A percentile compares a stretch with the other conserved stretches of the same genome.
Conservation (phyloP, 352 stramenopile species). For the Globisporangium megalacanthum region DNA sequence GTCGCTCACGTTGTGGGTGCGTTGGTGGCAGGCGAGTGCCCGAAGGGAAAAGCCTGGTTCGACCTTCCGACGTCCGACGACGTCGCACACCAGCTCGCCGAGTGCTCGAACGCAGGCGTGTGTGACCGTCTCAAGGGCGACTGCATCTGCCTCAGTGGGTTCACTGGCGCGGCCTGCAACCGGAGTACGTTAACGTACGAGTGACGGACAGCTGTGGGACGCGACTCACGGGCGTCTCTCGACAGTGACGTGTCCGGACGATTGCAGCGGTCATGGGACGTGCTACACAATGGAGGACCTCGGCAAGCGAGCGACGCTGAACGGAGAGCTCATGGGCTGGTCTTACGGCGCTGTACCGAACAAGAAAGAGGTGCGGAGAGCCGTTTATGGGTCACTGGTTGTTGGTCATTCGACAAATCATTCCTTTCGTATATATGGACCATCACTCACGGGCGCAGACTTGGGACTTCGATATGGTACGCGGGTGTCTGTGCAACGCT, state of each 20-base stretch:
- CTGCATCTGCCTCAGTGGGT: constrained; percentile 53
- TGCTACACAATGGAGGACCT: constrained; percentile 83
- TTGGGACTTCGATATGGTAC: constrained; percentile 87
- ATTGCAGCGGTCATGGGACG: constrained; percentile 77
- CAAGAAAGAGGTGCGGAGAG: constrained; percentile 41
- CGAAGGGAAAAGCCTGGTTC: constrained; percentile 68
- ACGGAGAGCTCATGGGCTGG: constrained; percentile 49
- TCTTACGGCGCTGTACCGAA: constrained; percentile 68
- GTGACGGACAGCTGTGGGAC: too few species aligned
- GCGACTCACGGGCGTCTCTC: background rate
- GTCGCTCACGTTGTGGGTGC: background rate
- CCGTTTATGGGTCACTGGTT: background rate
- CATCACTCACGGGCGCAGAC: constrained; percentile 16
- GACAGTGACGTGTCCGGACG: constrained; percentile 51
- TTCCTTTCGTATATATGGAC: background rate
- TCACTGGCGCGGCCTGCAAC: constrained; percentile 70
- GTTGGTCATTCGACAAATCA: too few species aligned
- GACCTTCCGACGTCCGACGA: constrained; percentile 41
- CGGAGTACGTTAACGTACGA: constrained; percentile 25
- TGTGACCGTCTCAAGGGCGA: constrained; percentile 70
- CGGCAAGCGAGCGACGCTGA: constrained; percentile 37
- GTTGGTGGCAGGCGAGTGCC: constrained; percentile 24
- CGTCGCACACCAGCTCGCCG: constrained; percentile 45
- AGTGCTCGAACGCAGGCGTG: constrained; percentile 69
- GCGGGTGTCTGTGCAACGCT: constrained; percentile 80